Base-by-base conservation (phyloP, 306 rosid genomes). In the Prunus salicina region DNA sequence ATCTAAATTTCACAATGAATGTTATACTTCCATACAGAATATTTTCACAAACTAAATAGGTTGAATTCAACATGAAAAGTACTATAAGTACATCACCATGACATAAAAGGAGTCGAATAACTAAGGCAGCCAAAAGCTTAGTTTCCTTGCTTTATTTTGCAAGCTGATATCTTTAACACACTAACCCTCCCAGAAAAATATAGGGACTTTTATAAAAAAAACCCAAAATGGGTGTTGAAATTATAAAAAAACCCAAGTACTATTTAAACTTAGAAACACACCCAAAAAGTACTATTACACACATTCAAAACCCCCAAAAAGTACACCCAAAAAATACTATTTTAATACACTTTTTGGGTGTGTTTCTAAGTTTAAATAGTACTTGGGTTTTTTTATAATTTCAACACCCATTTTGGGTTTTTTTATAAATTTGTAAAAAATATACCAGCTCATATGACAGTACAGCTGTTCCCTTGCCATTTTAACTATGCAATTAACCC, bases 1-100 rank as follows among this genome's bases (percentile, higher is more conserved):
- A n/a, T 56, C 68, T 32, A 53, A 73, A 55, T 82, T 64, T 10
- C 72, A 76, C 46, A 76, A 73, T 38, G 57, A 53, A 71, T 34
- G 38, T 46, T 64, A 8, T 24, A 51, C 15, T 57, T 11, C 19
- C 43, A 34, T 34, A 71, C 34, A 12, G 56, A 76, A 65, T 66
- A 25, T 46, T 58, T 34, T 30, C 30, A 43, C 20, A 25, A 38
- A 64, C 56, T 13, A 34, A 34, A 34, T 2, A 27, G 12, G 30
- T 49, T 47, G 19, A 64, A 56, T 47, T 47, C 10, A 34, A 64
- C 53, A 28, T 49, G 50, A 12, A 30, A 50, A 71, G 7, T 64
- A 27, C 55, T 15, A 45, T 53, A 27, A 6, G 27, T 28, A 80
- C 43, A 18, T 61, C 15, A 18, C 13, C 41, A 62, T 28, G 30